Conservation (phyloP, 2,329 filamentous ascomycete genomes). For the Cordyceps tenuipes region DNA sequence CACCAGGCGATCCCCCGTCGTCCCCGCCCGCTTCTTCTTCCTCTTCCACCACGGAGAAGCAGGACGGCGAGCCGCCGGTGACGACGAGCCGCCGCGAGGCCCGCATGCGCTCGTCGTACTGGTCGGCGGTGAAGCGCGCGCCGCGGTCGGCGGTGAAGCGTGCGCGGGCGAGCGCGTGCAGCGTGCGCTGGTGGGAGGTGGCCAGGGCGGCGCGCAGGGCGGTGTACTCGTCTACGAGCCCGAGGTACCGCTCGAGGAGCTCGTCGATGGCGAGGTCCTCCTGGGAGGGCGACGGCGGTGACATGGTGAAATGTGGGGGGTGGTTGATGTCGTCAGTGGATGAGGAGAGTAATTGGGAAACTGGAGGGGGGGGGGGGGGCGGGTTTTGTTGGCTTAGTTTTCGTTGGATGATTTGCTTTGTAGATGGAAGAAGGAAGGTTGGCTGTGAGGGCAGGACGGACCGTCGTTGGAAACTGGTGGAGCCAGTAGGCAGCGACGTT, state of each 20-base stretch:
- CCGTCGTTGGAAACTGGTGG: neutral
- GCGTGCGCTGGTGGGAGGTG: slow-evolving; percentile 45
- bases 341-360: neutral
- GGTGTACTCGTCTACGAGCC: slow-evolving; percentile 59
- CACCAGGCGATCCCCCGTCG: no score
- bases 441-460: neutral
- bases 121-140: slow-evolving; percentile 57
- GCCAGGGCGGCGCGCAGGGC: slow-evolving; percentile 46
- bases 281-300: neutral
- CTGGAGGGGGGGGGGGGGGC: neutral
- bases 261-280: slow-evolving; percentile 43
- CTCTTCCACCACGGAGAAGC: slow-evolving; percentile 16
- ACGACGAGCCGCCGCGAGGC: slow-evolving; percentile 39
- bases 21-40: neutral
- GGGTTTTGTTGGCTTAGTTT: neutral
- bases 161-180: slow-evolving; percentile 58
- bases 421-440: neutral
- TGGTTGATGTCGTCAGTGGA: no score
- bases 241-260: slow-evolving; percentile 58
- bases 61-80: neutral
- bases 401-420: neutral
- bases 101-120: slow-evolving; percentile 68
- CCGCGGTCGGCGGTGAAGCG: slow-evolving; percentile 62
- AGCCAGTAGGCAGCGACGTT: neutral
- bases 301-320: neutral